These are phyloP conservation scores for Alternaria triticimaculans DNA, from an alignment of 2,329 filamentous ascomycete species.

Conservation along the genomic window DNA sequence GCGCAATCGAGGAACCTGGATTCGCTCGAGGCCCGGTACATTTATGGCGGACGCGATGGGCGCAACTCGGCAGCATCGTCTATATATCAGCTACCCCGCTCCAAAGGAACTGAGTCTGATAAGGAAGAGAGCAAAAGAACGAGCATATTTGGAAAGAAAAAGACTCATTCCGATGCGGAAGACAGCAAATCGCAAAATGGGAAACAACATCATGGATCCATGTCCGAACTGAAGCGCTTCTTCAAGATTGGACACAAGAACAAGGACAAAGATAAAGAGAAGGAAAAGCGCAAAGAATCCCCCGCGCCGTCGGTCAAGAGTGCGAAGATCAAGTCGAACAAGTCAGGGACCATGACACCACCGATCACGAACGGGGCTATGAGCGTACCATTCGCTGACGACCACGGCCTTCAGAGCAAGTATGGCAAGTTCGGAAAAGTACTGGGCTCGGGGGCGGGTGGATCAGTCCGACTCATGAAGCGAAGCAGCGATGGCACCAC, in stretches of 20 bases:
- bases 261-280: constrained; percentile 57
- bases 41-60: constrained; percentile 79
- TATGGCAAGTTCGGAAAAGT: constrained; percentile 97
- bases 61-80: constrained; percentile 50
- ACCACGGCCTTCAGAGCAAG: constrained; percentile 86
- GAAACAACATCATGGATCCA: constrained; percentile 71
- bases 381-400: constrained; percentile 85
- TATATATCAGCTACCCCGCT: constrained; percentile 53
- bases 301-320: constrained; percentile 66
- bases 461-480: constrained; percentile 93
- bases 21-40: constrained; percentile 79
- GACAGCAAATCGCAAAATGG: constrained; percentile 31
- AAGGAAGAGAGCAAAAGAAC: constrained; percentile 58
- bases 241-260: constrained; percentile 75
- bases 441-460: constrained; percentile 90
- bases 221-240: constrained; percentile 96
- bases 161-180: constrained; percentile 53
- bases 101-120: constrained; percentile 49
- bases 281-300: constrained; percentile 65
- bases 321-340: constrained; percentile 56
- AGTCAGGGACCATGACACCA: constrained; percentile 48
- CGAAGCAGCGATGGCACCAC: constrained; percentile 89
- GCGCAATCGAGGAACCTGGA: constrained; percentile 70
- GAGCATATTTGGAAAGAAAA: constrained; percentile 60
- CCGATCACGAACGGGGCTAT: constrained; percentile 40